Evolutionary conservation across 805 yeast genomes (phyloP).

Genomic region (Saturnispora sanitii): DNA sequence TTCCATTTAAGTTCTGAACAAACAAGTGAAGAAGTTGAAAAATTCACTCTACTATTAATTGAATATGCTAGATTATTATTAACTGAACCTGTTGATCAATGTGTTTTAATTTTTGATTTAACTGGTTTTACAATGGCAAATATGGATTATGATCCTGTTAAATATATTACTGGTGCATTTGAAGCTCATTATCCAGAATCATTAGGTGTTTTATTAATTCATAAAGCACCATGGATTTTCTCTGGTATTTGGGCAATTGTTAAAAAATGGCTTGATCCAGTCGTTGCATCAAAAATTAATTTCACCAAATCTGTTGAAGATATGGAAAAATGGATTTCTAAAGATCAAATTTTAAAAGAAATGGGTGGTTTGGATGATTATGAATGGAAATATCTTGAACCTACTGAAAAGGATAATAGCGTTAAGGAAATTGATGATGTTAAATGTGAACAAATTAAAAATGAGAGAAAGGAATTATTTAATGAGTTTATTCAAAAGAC

Average conservation of each 20-base stretch:
- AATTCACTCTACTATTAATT: constrained; percentile 64
- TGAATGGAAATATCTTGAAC: constrained; percentile 51
- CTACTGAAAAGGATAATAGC: constrained; percentile 50
- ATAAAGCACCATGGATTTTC: constrained; percentile 96
- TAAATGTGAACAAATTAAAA: constrained; percentile 23
- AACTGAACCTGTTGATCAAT: constrained; percentile 67
- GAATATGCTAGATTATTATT: constrained; percentile 75
- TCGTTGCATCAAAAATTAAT: constrained; percentile 81
- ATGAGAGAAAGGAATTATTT: constrained; percentile 46
- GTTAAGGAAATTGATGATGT: constrained; percentile 33
- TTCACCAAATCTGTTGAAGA: constrained; percentile 71
- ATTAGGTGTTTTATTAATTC: constrained; percentile 73
- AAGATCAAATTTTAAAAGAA: constrained; percentile 50
- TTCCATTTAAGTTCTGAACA: constrained; percentile 64
- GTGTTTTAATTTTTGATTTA: constrained; percentile 78
- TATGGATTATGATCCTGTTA: constrained; percentile 89
- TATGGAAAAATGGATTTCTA: constrained; percentile 49
- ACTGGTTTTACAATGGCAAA: constrained; percentile 79
- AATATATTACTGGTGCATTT: constrained; percentile 78
- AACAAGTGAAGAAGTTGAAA: constrained; percentile 59
- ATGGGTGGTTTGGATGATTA: constrained; percentile 65
- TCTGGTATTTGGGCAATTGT: constrained; percentile 89
- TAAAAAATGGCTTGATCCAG: constrained; percentile 93
- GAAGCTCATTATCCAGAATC: constrained; percentile 97
- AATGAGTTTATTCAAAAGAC: constrained; percentile 55